Percentiles rank a stretch among this genome's conserved stretches.
Evolutionary conservation across 2,329 filamentous ascomycete genomes (phyloP).

Genomic region (Colletotrichum cordylinicola): DNA sequence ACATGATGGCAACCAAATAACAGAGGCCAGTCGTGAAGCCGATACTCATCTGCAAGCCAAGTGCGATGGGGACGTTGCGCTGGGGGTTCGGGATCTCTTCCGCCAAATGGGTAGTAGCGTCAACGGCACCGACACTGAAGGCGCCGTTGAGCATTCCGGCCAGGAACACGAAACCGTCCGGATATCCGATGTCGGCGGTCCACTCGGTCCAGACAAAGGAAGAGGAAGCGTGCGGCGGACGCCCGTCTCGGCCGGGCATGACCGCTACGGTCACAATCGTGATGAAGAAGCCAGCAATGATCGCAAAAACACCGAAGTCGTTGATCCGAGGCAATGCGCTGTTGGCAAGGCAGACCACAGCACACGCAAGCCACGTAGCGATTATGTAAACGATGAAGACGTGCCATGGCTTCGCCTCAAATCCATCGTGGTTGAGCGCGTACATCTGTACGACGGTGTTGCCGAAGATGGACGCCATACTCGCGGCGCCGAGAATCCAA

Average conservation of each 20-base stretch:
- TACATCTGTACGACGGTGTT: conserved; percentile 50
- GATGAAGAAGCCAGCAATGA: conserved; percentile 58
- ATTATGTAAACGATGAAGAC: conserved; percentile 48
- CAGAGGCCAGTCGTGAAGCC: conserved; percentile 58
- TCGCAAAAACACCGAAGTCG: conserved; percentile 57
- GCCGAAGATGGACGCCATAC: conserved; percentile 45
- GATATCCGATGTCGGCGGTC: conserved; percentile 44
- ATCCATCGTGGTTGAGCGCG: conserved; percentile 42
- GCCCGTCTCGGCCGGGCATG: conserved; percentile 46
- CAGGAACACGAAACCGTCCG: conserved; percentile 46
- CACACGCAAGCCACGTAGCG: conserved; percentile 43
- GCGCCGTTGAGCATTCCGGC: conserved; percentile 66
- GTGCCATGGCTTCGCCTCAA: conserved; percentile 44
- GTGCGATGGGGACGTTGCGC: conserved; percentile 58
- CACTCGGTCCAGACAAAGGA: conserved; percentile 47
- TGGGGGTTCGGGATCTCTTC: conserved; percentile 65
- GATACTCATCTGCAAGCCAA: conserved; percentile 54
- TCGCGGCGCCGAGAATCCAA: conserved; percentile 44
- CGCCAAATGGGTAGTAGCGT: conserved; percentile 68
- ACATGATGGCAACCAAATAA: conserved; percentile 61
- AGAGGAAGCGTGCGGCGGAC: conserved; percentile 34
- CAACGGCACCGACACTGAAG: conserved; percentile 70
- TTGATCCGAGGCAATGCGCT: conserved; percentile 56
- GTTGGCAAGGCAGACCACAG: conserved; percentile 58
- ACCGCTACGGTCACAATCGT: conserved; percentile 61